Evolutionary conservation across 2,329 filamentous ascomycete genomes (phyloP), one percentile per base, ranked within the genome.

Genomic region (Alternaria conjuncta): DNA sequence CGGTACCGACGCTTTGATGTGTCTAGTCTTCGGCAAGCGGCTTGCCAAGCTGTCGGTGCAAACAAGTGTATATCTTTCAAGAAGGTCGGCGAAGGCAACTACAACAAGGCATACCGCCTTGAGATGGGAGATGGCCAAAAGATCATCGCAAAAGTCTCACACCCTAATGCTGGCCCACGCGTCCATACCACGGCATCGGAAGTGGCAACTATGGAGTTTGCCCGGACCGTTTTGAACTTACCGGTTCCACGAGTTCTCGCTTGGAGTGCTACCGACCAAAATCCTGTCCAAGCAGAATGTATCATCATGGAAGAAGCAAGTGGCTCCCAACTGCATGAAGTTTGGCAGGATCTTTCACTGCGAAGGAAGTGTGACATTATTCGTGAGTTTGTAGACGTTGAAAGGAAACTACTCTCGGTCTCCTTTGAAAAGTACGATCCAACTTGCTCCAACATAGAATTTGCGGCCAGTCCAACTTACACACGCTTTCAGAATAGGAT

Each of bases 261-360:
- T 47, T 77, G 71, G 72, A 72, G 63, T 60, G 67, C 69, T 46
- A 64, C 62, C 20, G 59, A 63, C n/a, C 41, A 71, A 41, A 75
- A 74, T 46, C 67, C 73, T 54, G 70, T 77, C 21, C 56, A 66
- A 41, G 63, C 73, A 47, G 75, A 77, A 70, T 77, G 76, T 44
- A 77, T 77, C 18, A 72, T 77, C 60, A 76, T 75, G 73, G 73
- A 76, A 65, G 68, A 73, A 70, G 75, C 71, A n/a, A 64, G 43
- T 63, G 71, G 74, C 10, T 61, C 60, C 36, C 71, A 68, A 56
- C 69, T 74, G 4, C 60, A 73, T 30, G 49, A 70, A 55, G 64
- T 71, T 20, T 76, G 70, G 74, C 30, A 70, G 11, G 65, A 72
- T 53, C 62, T 75, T 18, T n/a, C 51, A 57, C 49, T 73, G 20